Base-by-base conservation (phyloP, 2,329 filamentous ascomycete genomes). In the Setomelanomma holmii region DNA sequence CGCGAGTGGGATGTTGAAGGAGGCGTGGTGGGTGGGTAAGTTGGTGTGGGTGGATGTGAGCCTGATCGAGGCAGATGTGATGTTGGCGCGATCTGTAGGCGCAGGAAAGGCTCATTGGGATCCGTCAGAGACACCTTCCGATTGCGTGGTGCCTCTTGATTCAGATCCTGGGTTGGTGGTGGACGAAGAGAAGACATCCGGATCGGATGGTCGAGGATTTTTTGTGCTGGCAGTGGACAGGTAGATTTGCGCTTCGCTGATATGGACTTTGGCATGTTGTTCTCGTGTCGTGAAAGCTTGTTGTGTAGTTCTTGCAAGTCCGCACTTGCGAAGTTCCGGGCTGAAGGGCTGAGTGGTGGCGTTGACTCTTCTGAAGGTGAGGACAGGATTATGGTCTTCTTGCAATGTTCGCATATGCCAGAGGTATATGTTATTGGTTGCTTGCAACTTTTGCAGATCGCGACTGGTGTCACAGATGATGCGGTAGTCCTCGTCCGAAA, bases 371-470 rank as follows among this genome's bases (percentile, higher is more conserved):
- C 67, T 12, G 51, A 48, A 17, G 47, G 17, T 2, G 58, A 50
- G 1, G 61, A 45, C 5, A 69, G 51, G 16, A 68, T 45, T 21
- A 71, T 66, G 20, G 54, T 69, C 55, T 58, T 71, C 23, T 62
- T 69, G 54, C 71, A 73, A 12, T 50, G 55, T 46, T 71, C 64
- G 39, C 71, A 74, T 20, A 72, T 58, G 1, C 66, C 67, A 5
- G 63, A 64, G 14, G 58, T 35, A 8, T 68, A 69, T 1, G 52
- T 62, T 16, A 72, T 69, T 5, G 67, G 40, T 30, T 60, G 52
- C 20, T 66, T 60, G 49, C 71, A 74, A 8, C 57, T 58, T 44
- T 70, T 72, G 55, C 71, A 74, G 10, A 53, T 67, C 19, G 69
- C 63, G 5, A 69, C 56, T 21, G 61, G 63, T 4, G 58, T 63